Base-by-base conservation (phyloP, 495 filamentous ascomycete genomes). In the Hyphodiscus hymeniophilus region DNA sequence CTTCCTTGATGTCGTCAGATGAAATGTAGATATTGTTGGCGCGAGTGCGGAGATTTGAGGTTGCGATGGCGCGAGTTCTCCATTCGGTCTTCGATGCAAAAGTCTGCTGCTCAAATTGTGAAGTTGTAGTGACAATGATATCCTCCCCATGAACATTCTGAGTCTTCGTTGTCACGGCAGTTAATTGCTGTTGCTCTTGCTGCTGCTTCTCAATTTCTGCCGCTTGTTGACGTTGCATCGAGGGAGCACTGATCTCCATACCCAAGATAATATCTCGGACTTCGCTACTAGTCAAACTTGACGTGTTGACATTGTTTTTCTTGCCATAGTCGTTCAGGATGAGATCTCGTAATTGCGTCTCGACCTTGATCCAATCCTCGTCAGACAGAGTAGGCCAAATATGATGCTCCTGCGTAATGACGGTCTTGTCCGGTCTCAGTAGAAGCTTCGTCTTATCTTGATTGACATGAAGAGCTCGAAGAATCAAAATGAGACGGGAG, bases 201-300 rank as follows among this genome's bases (percentile, higher is more conserved):
- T 96, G 89, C 66, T 97, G 94, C 74, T 95, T 96, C 67, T 99
- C 94, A 48, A 99, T 96, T 67, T 99, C 94, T 49, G 92, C 91
- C 3, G 94, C 94, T 67, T 97, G 94, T 69, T 99, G 94, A 43
- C 94, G 83, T 66, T 99, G 94, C 85, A 99, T 84, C 1, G 90
- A 96, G 3, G 94, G 94, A 4, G 94, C 94, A 49, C 86, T 92
- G 50, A 99, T 99, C 66, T 99, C 94, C 94, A 99, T 99, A 76
- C 94, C 94, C 50, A 99, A 71, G 57, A 99, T 99, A 59, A 99
- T 99, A 62, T 99, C 94, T 45, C 94, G 81, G 33, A 99, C 91
- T 77, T 99, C 94, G 57, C 82, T 94, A 56, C 81, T 94, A 0
- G 94, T 99, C 67, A 99, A 75, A 59, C 87, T 94, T 15, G 94